phyloP scores from a whole-genome alignment of 352 stramenopile species.

The Globisporangium mamillatum region DNA sequence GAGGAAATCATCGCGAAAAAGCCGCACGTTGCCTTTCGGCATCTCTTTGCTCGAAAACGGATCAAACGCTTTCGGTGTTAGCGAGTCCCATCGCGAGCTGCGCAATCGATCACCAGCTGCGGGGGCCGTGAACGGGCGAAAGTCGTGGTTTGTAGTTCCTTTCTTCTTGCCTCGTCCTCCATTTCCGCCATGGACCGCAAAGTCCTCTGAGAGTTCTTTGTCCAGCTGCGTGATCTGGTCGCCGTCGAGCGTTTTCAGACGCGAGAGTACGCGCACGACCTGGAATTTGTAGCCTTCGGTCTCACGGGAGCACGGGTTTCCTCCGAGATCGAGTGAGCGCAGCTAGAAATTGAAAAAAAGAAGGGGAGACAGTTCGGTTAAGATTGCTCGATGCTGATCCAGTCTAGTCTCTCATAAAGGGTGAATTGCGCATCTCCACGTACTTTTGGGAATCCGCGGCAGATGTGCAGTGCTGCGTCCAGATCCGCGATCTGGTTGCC shows the following conservation, averaged over 20 bases:
- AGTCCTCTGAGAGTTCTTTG: conserved; percentile 73
- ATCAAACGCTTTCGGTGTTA: conserved; percentile 29
- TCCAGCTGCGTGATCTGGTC: conserved; percentile 71
- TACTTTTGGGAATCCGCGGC: conserved; percentile 50
- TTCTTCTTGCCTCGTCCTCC: conserved; percentile 4
- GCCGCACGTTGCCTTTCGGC: conserved; percentile 69
- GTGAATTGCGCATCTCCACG: background rate
- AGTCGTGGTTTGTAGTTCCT: conserved; percentile 13
- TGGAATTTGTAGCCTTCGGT: conserved; percentile 74
- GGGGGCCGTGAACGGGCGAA: conserved; percentile 40
- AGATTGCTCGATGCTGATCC: background rate
- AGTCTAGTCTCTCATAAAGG: background rate
- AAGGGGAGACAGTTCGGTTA: no score
- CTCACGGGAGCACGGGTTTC: conserved; percentile 67
- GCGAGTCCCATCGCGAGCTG: conserved; percentile 11
- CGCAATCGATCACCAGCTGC: conserved; percentile 9
- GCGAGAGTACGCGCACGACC: conserved; percentile 52
- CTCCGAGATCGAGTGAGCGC: conserved; percentile 63
- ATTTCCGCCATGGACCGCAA: conserved; percentile 27
- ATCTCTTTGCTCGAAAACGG: conserved; percentile 59
- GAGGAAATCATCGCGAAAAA: conserved; percentile 84
- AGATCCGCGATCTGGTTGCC: conserved; percentile 53
- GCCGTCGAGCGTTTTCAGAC: conserved; percentile 69
- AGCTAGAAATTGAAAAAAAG: conserved; percentile 29
- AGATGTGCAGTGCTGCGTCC: conserved; percentile 45